Conservation (phyloP, 306 rosid species). For the Neltuma alba region DNA sequence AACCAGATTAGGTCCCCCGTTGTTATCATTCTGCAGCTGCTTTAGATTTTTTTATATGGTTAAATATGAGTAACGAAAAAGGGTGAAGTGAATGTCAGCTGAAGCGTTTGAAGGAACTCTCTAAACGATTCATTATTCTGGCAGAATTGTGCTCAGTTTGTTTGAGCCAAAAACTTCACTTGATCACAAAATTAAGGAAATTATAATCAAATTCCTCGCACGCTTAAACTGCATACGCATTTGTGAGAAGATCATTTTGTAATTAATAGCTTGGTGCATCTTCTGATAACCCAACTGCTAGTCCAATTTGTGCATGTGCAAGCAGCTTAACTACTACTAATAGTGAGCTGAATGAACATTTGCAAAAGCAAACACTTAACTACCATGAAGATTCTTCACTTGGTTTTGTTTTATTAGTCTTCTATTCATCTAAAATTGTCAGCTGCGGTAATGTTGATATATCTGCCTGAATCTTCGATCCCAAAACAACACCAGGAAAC, state of each 20-base stretch:
- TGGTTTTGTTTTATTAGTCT: background rate
- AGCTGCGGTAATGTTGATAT: background rate
- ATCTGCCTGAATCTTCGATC: conserved; percentile 19
- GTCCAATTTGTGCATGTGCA: background rate
- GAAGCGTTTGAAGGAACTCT: background rate
- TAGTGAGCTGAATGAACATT: background rate
- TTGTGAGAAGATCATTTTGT: too few relatives aligned
- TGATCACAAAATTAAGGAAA: conserved; percentile 9
- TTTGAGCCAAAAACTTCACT: background rate
- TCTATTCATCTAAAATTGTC: background rate
- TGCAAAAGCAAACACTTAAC: background rate
- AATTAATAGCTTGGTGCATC: too few relatives aligned
- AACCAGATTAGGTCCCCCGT: too few relatives aligned
- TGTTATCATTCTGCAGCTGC: too few relatives aligned
- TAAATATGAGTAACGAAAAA: too few relatives aligned
- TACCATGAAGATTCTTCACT: background rate
- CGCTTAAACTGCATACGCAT: background rate
- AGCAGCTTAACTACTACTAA: background rate
- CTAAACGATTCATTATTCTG: background rate
- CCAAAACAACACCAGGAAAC: conserved; percentile 51
- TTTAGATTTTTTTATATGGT: too few relatives aligned
- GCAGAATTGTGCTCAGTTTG: background rate
- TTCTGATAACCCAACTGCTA: background rate
- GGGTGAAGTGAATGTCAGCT: too few relatives aligned
- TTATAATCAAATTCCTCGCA: background rate